These are phyloP conservation scores for Nicotiana sylvestris DNA, from an alignment of 257 asterid genomes.

Conservation along the genomic window DNA sequence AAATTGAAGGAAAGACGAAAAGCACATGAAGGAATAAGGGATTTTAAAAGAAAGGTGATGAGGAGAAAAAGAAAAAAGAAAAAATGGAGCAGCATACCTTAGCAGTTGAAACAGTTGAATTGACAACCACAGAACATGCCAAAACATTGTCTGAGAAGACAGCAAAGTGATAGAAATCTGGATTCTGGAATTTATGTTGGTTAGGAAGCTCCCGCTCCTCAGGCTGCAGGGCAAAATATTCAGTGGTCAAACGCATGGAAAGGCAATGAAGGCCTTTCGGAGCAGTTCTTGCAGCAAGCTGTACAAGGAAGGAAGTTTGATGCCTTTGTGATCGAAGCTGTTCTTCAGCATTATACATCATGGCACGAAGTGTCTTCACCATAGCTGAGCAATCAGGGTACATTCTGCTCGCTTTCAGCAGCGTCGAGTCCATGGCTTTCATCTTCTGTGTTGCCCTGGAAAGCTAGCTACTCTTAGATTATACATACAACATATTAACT, in stretches of 20 bases:
- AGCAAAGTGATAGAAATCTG: constrained; percentile 70
- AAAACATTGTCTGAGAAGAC: constrained; percentile 85
- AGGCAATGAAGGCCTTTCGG: constrained; percentile 93
- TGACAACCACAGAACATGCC: constrained; percentile 91
- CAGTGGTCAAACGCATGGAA: constrained; percentile 80
- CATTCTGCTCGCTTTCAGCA: constrained; percentile 64
- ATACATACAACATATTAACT: constrained; percentile 3
- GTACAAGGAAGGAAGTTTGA: constrained; percentile 66
- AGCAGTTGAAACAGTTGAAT: constrained; percentile 74
- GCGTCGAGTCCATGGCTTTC: constrained; percentile 77
- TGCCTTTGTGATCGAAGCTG: constrained; percentile 59
- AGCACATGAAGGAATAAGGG: background rate
- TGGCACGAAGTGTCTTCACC: constrained; percentile 79
- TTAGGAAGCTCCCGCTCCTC: constrained; percentile 54
- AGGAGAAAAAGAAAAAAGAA: background rate
- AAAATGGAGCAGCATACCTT: constrained; percentile 38
- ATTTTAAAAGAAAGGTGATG: background rate
- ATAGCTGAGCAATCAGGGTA: constrained; percentile 88
- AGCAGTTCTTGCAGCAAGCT: constrained; percentile 81
- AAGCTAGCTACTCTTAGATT: constrained; percentile 14
- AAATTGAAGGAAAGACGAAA: background rate
- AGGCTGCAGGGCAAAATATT: constrained; percentile 63
- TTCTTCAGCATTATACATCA: constrained; percentile 81
- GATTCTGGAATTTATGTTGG: constrained; percentile 53
- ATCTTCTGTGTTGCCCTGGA: constrained; percentile 86